Evolutionary conservation across 129 eudicot species (phyloP).

Genomic region (Pseudognaphalium luteoalbum): DNA sequence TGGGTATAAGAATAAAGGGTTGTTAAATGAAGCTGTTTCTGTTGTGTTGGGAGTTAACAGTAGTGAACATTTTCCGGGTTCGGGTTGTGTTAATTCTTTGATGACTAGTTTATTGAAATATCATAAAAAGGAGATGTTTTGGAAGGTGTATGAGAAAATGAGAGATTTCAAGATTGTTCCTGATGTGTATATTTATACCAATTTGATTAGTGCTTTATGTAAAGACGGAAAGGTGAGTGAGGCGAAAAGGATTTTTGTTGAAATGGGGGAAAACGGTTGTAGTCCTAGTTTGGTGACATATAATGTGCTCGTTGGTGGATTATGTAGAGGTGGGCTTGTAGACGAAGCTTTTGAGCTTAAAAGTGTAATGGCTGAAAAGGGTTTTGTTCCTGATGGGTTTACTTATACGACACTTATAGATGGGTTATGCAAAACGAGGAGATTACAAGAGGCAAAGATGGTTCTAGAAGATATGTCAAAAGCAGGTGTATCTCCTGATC

Average conservation of each 20-base stretch:
- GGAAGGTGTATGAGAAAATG: constrained; percentile 67
- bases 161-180: constrained; percentile 43
- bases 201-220: constrained; percentile 65
- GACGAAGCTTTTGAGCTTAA: constrained; percentile 79
- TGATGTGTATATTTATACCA: constrained; percentile 70
- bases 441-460: constrained; percentile 61
- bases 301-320: constrained; percentile 69
- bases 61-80: constrained; percentile 43
- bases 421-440: constrained; percentile 63
- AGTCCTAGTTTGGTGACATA: constrained; percentile 68
- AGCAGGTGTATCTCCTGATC: constrained; percentile 52
- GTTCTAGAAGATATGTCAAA: constrained; percentile 68
- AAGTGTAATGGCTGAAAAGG: constrained; percentile 53
- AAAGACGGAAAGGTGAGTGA: constrained; percentile 58
- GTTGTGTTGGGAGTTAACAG: constrained; percentile 42
- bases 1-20: constrained; percentile 64
- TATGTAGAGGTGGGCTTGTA: constrained; percentile 53
- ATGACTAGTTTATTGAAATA: constrained; percentile 55
- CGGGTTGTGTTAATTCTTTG: constrained; percentile 61
- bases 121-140: constrained; percentile 51
- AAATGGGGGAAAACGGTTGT: constrained; percentile 69
- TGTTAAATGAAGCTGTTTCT: constrained; percentile 64
- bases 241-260: constrained; percentile 56
- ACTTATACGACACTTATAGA: constrained; percentile 66
- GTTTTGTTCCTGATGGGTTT: constrained; percentile 68